phyloP scores from a whole-genome alignment of 2,329 filamentous ascomycete genomes.

The Beauveria sp. region DNA sequence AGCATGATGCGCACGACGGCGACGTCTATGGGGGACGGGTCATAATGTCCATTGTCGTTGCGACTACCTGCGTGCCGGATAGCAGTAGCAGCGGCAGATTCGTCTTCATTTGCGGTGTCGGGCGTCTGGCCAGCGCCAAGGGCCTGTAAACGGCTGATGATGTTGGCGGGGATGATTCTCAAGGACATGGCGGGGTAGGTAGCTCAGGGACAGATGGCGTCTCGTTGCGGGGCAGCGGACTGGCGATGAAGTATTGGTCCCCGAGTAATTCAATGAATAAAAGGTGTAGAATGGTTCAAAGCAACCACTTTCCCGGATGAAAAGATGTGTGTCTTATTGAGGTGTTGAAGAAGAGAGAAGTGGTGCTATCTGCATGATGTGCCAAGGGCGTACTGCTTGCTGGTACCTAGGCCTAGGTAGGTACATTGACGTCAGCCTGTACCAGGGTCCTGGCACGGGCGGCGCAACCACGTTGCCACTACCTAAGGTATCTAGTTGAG shows the following conservation, averaged over 20 bases:
- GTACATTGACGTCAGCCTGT: neutral
- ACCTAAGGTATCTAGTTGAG: neutral
- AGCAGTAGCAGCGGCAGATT: neutral
- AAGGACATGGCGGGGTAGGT: constrained; percentile 10
- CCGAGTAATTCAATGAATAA: no score
- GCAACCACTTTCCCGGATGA: neutral
- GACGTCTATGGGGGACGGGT: constrained; percentile 42
- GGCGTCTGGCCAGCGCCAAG: neutral
- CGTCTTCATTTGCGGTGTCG: neutral
- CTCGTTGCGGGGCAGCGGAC: no score
- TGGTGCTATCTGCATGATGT: neutral
- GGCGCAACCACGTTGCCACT: neutral
- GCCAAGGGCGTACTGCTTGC: no score
- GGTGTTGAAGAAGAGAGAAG: neutral
- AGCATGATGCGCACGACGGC: constrained; percentile 41
- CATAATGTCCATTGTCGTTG: constrained; percentile 14
- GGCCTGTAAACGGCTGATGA: neutral
- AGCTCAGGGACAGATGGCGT: neutral
- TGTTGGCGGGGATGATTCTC: constrained; percentile 4
- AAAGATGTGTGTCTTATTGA: neutral
- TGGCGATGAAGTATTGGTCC: no score
- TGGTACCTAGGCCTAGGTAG: no score
- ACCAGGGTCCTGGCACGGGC: neutral
- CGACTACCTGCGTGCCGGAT: neutral
- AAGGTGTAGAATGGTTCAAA: no score